Conservation (phyloP, 2,329 filamentous ascomycete species). For the Phyllachora maydis region DNA sequence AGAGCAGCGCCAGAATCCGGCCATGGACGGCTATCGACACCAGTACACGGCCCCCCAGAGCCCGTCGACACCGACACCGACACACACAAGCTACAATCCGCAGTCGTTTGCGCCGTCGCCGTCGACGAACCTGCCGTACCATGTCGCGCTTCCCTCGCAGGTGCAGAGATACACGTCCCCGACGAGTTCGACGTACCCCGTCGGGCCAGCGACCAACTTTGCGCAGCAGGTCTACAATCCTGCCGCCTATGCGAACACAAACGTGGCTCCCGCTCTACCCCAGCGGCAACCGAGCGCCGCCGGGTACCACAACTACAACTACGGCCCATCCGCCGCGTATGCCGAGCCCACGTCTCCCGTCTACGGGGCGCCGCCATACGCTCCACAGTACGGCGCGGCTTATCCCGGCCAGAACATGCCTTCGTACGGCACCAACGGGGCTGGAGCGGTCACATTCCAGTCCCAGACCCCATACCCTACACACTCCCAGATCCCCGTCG, state of each 20-base stretch:
- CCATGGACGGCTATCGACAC: slow-evolving; percentile 29
- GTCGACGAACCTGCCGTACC: slow-evolving; percentile 28
- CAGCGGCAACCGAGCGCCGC: slow-evolving; percentile 30
- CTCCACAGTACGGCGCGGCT: too few relatives aligned
- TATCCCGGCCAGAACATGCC: too few relatives aligned
- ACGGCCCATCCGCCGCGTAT: slow-evolving; percentile 15
- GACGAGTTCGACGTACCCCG: slow-evolving; percentile 15
- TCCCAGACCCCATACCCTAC: slow-evolving; percentile 29
- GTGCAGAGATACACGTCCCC: slow-evolving; percentile 15
- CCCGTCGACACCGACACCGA: slow-evolving; percentile 19
- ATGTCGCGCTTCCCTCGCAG: slow-evolving; percentile 18
- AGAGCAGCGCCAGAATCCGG: slow-evolving; percentile 7
- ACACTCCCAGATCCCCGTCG: slow-evolving; percentile 29
- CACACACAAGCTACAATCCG: slow-evolving; percentile 46
- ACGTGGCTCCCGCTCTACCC: slow-evolving; percentile 13
- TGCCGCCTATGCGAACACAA: slow-evolving; percentile 31
- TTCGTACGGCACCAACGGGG: too few relatives aligned
- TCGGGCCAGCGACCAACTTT: slow-evolving; percentile 20
- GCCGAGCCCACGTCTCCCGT: too few relatives aligned
- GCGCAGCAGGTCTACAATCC: slow-evolving; percentile 36
- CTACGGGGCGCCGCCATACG: too few relatives aligned
- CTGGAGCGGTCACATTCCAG: too few relatives aligned
- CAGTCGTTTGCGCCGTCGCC: slow-evolving; percentile 38
- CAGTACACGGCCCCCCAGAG: slow-evolving; percentile 21
- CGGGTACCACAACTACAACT: slow-evolving; percentile 21